Base-by-base conservation (phyloP, 2,329 filamentous ascomycete species). In the Diaporthe ampelina region DNA sequence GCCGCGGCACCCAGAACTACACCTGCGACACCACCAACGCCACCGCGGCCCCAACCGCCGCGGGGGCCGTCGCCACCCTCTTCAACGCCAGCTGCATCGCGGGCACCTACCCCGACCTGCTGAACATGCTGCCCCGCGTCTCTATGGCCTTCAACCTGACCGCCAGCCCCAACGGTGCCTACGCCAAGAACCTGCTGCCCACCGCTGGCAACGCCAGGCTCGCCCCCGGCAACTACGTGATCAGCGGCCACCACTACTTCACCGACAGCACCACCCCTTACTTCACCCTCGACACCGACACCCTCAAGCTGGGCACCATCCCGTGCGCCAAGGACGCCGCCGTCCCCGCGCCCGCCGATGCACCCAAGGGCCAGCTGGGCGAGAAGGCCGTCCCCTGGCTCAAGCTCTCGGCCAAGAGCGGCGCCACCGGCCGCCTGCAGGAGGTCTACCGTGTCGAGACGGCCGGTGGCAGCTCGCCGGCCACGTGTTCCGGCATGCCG, bases 1-100 rank as follows among this genome's bases (percentile, higher is more conserved):
- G 96, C 79, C 92, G 94, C 58, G 96, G 96, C 75, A 97, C 94
- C 10, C 92, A 98, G 85, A 98, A 98, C 88, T 98, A 98, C 87
- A 97, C 94, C 69, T 98, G 96, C 87, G 86, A 90, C 74, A 85
- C 88, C 71, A 84, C 84, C 76, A 89, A 93, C 78, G 81, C 89
- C 1, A 89, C 89, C 4, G 89, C 91, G 0, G 85, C 84, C 0
- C 95, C 96, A 19, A 87, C 86, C 13, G 87, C 92, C 24, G 83
- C 87, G 67, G 96, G 96, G 76, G 96, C 96, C 71, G 81, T 94
- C 0, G 96, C 96, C 72, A 92, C 91, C 1, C 94, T 98, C 79
- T 98, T 94, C 91, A 95, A 98, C 84, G 94, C 92, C 74, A 94
- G 92, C 78, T 98, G 96, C 84, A 83, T 96, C 45, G 93, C 93